A percentile compares a stretch with the other conserved stretches of the same genome.
phyloP scores from a whole-genome alignment of 257 asterid species.

The Fraxinus cuspidata region DNA sequence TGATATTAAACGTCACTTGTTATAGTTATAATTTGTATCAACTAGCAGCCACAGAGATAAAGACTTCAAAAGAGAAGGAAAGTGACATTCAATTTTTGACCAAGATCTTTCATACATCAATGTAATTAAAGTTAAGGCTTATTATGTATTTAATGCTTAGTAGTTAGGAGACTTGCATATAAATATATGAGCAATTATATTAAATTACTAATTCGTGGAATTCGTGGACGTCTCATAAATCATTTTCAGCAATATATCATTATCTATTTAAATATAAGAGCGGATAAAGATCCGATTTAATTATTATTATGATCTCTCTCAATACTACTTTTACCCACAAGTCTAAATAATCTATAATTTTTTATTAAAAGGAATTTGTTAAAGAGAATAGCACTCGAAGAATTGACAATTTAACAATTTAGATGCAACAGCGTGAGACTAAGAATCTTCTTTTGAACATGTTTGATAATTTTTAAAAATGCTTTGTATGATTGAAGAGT shows the following conservation, averaged over 20 bases:
- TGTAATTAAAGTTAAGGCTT: not conserved
- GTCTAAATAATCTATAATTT: too few species aligned
- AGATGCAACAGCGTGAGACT: too few species aligned
- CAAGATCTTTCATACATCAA: conserved; percentile 3
- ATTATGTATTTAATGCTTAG: not conserved
- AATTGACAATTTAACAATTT: too few species aligned
- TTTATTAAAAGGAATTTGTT: too few species aligned
- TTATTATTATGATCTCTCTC: too few species aligned
- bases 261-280: not conserved
- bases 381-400: too few species aligned
- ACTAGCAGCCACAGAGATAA: not conserved
- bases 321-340: too few species aligned
- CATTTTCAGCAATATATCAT: not conserved
- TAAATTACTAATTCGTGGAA: not conserved
- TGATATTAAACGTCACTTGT: too few species aligned
- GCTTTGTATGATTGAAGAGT: too few species aligned
- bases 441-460: too few species aligned
- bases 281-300: too few species aligned
- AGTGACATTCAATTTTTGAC: not conserved
- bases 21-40: not conserved
- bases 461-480: too few species aligned
- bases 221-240: not conserved
- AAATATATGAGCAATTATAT: not conserved
- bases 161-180: not conserved
- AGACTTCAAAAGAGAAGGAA: conserved; percentile 3